These are phyloP conservation scores for Magnaporthiopsis rhizophila DNA, from an alignment of 2,329 filamentous ascomycete genomes.

Conservation along the genomic window DNA sequence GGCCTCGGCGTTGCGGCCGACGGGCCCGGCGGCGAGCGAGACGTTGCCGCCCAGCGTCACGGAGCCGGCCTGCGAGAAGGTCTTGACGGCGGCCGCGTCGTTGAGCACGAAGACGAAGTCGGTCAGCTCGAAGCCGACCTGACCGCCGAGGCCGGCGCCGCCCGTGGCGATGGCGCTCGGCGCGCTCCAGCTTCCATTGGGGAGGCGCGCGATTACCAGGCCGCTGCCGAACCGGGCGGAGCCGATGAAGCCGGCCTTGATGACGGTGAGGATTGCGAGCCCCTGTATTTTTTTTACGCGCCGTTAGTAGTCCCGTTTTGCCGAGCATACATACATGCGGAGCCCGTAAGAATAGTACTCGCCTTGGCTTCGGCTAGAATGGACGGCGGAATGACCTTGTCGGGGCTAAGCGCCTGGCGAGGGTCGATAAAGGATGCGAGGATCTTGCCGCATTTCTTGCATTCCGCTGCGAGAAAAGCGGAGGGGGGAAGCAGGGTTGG, in stretches of 20 bases:
- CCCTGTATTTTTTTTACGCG: constrained; percentile 37
- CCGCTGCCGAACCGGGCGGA: constrained; percentile 76
- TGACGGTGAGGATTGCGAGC: constrained; percentile 76
- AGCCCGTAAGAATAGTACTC: constrained; percentile 15
- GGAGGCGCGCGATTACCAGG: constrained; percentile 70
- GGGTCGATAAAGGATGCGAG: constrained; percentile 92
- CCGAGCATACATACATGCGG: neutral
- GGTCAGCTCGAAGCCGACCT: constrained; percentile 81
- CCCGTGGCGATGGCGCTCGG: constrained; percentile 74
- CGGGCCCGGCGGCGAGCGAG: constrained; percentile 85
- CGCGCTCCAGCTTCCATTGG: constrained; percentile 73
- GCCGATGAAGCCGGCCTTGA: constrained; percentile 81
- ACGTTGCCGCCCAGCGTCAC: constrained; percentile 94
- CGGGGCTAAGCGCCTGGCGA: constrained; percentile 84
- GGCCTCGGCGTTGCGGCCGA: constrained; percentile 92
- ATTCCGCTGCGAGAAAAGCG: constrained; percentile 61
- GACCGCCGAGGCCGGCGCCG: constrained; percentile 75
- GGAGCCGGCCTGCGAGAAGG: constrained; percentile 86
- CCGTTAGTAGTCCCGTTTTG: neutral
- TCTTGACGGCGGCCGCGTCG: constrained; percentile 79
- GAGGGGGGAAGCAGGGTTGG: neutral
- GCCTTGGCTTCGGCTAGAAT: constrained; percentile 90
- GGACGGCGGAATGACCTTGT: constrained; percentile 91
- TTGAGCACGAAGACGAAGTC: constrained; percentile 99
- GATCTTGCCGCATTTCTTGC: constrained; percentile 95